Base-by-base conservation (phyloP, 306 rosid genomes). In the Sicyos baderoa region DNA sequence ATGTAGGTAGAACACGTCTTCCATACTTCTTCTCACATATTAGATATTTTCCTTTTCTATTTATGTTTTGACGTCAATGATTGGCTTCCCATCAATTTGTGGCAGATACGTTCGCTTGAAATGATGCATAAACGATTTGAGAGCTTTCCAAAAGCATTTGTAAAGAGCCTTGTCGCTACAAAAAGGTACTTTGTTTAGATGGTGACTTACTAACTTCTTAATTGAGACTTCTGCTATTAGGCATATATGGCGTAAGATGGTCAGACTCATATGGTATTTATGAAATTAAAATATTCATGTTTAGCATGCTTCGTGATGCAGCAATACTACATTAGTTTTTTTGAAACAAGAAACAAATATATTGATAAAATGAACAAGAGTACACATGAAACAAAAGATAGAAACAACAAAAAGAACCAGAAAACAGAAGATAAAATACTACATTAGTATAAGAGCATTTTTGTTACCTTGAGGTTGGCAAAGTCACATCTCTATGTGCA, bases 41-140 rank as follows among this genome's bases (percentile, higher is more conserved):
- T 29, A 29, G 35, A 35, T 25, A 7, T 52, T 29, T 6, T 13
- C 61, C 3, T 12, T 70, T 19, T n/a, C 5, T 69, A 25, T 37
- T 6, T 53, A 50, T 62, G 44, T 27, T 55, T 56, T 71, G 17
- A 44, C 61, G 21, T 22, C 23, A 54, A 40, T 71, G 47, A 58
- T 67, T 82, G 35, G 68, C 23, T 76, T 50, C 56, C 29, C 74
- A 55, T 76, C 75, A 62, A 67, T 50, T 74, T 79, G 32, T 71
- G 73, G 68, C 86, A 93, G 99, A 93, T 93, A 81, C 99, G 99
- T 54, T 86, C 97, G 69, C 86, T 90, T 74, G 97, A 90, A 79
- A 93, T 93, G 99, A 90, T 93, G 75, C 96, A 93, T 58, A 93
- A 88, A 72, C 99, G 99, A 72, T 93, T 93, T 78, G 99, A 89